These are phyloP conservation scores for Salix exigua DNA, from an alignment of 345 rosid species.

Conservation along the genomic window DNA sequence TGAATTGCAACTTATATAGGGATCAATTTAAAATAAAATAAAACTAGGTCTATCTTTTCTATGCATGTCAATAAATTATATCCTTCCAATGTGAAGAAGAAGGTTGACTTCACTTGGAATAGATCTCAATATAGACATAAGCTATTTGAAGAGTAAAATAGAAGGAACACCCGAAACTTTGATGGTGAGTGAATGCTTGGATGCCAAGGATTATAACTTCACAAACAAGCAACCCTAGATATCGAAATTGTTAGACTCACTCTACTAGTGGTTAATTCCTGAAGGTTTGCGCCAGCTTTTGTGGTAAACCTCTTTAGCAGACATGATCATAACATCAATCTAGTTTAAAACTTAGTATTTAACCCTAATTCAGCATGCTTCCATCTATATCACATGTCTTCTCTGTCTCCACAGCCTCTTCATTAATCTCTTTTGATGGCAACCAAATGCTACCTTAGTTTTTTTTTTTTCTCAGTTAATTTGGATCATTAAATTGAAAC, in stretches of 20 bases:
- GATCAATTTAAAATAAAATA: no score
- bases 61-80: no score
- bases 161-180: background rate
- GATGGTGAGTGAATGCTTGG: background rate
- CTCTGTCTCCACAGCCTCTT: no score
- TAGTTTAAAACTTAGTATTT: no score
- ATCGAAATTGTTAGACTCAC: slow-evolving; percentile 62
- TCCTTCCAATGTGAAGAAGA: background rate
- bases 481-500: no score
- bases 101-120: background rate
- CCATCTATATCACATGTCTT: no score
- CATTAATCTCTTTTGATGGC: no score
- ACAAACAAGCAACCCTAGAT: background rate
- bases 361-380: no score
- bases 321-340: no score
- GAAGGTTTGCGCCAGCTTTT: slow-evolving; percentile 50
- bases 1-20: no score
- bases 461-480: no score
- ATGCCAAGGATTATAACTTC: background rate
- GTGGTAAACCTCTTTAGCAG: background rate
- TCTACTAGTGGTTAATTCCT: slow-evolving; percentile 85
- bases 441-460: background rate
- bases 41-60: no score
- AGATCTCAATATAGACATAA: background rate
- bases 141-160: background rate